phyloP scores from a whole-genome alignment of 352 stramenopile species.

The Plasmopara viticola region DNA sequence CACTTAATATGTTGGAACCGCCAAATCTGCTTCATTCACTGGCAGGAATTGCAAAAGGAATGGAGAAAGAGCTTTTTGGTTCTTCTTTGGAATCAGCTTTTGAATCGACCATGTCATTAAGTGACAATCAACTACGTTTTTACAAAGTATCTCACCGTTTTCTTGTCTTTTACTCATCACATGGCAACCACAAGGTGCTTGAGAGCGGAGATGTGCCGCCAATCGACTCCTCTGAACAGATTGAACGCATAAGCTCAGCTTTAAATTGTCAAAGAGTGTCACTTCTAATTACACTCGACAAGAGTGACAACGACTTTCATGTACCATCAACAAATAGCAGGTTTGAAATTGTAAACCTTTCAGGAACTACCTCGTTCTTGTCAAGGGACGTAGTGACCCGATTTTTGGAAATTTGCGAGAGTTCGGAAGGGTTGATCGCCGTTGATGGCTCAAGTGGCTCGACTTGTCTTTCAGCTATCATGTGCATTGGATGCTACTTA shows the following conservation, averaged over 20 bases:
- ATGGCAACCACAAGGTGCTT: background rate
- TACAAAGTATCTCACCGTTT: conserved; percentile 20
- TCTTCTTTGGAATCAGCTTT: conserved; percentile 5
- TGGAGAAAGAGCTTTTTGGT: conserved; percentile 16
- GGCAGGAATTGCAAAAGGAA: conserved; percentile 27
- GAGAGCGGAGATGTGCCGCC: background rate
- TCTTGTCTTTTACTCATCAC: conserved; percentile 10
- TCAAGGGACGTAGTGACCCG: background rate
- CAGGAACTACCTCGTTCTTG: too few relatives aligned
- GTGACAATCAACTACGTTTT: conserved; percentile 11
- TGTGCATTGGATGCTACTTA: conserved; percentile 95
- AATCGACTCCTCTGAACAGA: too few relatives aligned
- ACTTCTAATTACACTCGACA: too few relatives aligned
- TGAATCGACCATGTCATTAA: background rate
- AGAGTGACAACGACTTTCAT: too few relatives aligned
- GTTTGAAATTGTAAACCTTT: too few relatives aligned
- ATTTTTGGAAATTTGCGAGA: conserved; percentile 89
- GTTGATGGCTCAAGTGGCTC: conserved; percentile 59
- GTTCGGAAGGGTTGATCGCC: conserved; percentile 39
- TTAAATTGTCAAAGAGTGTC: too few relatives aligned
- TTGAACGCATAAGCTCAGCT: too few relatives aligned
- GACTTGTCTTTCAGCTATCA: conserved; percentile 68
- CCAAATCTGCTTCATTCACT: conserved; percentile 27
- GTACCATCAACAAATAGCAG: too few relatives aligned
- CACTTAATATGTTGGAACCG: conserved; percentile 13